Conservation (phyloP, 2,329 filamentous ascomycete genomes). For the Fusarium sororula region DNA sequence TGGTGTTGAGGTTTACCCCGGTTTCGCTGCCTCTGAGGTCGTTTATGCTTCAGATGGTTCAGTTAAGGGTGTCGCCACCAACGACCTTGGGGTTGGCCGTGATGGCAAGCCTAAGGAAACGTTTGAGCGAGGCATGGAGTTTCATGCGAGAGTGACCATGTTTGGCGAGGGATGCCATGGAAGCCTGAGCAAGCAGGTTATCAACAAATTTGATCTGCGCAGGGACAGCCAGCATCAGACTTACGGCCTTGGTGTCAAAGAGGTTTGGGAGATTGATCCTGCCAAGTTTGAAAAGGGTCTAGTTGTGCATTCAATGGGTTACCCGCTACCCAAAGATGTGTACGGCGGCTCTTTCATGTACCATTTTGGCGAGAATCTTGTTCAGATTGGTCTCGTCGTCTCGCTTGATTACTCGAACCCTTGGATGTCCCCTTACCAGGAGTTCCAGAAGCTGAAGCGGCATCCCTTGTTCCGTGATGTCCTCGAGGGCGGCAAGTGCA, state of each 20-base stretch:
- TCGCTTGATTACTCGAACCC: slow-evolving; percentile 96
- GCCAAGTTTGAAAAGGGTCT: slow-evolving; percentile 91
- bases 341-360: slow-evolving; percentile 99
- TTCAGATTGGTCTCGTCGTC: slow-evolving; percentile 89
- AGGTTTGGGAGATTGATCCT: slow-evolving; percentile 95
- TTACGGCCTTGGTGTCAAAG: slow-evolving; percentile 93
- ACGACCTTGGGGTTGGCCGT: slow-evolving; percentile 86
- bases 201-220: slow-evolving; percentile 91
- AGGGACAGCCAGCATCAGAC: slow-evolving; percentile 93
- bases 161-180: slow-evolving; percentile 97
- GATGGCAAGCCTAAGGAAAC: slow-evolving; percentile 86
- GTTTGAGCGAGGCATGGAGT: slow-evolving; percentile 98
- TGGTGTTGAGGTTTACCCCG: slow-evolving; percentile 95
- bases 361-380: slow-evolving; percentile 97
- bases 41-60: slow-evolving; percentile 87
- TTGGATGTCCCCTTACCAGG: slow-evolving; percentile 92
- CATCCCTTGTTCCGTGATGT: slow-evolving; percentile 89
- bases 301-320: slow-evolving; percentile 90
- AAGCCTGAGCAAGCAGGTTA: slow-evolving; percentile 92
- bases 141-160: slow-evolving; percentile 89
- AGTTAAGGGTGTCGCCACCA: slow-evolving; percentile 93
- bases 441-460: slow-evolving; percentile 99
- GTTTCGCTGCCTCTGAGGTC: slow-evolving; percentile 93
- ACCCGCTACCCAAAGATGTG: slow-evolving; percentile 85
- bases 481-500: slow-evolving; percentile 96